Evolutionary conservation across 1,284 basidiomycete species (phyloP).

Genomic region (Ganoderma resinaceum): DNA sequence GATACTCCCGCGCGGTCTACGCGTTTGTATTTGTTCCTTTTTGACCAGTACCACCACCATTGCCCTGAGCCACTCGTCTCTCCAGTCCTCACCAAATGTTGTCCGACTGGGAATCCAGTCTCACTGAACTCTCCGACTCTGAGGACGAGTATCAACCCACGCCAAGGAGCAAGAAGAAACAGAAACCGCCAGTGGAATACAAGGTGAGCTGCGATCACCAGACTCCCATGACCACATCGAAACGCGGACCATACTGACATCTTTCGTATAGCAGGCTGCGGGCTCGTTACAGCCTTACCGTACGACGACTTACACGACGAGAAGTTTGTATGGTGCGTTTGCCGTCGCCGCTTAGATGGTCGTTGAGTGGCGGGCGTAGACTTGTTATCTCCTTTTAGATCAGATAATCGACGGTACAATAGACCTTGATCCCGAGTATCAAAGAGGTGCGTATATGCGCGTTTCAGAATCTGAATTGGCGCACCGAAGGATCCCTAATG

Average conservation of each 20-base stretch:
- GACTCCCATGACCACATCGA: not conserved
- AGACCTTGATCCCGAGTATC: conserved; percentile 60
- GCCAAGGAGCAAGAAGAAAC: conserved; percentile 32
- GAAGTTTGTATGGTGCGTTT: conserved; percentile 51
- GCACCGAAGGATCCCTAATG: not conserved
- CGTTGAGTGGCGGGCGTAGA: not conserved
- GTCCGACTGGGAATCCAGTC: conserved; percentile 48
- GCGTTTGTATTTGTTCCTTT: not conserved
- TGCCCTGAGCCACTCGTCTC: conserved; percentile 5
- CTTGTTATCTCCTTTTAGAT: conserved; percentile 40
- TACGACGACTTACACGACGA: conserved; percentile 51
- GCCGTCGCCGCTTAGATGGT: not conserved
- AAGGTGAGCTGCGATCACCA: conserved; percentile 34
- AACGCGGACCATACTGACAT: conserved; percentile 32
- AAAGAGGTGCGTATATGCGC: conserved; percentile 47
- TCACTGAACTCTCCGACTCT: conserved; percentile 49
- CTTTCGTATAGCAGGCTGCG: conserved; percentile 1
- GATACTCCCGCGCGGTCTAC: not conserved
- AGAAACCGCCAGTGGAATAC: conserved; percentile 42
- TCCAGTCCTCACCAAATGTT: conserved; percentile 28
- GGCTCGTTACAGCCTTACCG: conserved; percentile 47
- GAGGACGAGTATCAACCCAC: conserved; percentile 45
- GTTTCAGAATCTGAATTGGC: not conserved
- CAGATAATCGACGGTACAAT: conserved; percentile 54
- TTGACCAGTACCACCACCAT: conserved; percentile 17